Conservation (phyloP, 331 rosid genomes). For the Stylosanthes scabra region DNA sequence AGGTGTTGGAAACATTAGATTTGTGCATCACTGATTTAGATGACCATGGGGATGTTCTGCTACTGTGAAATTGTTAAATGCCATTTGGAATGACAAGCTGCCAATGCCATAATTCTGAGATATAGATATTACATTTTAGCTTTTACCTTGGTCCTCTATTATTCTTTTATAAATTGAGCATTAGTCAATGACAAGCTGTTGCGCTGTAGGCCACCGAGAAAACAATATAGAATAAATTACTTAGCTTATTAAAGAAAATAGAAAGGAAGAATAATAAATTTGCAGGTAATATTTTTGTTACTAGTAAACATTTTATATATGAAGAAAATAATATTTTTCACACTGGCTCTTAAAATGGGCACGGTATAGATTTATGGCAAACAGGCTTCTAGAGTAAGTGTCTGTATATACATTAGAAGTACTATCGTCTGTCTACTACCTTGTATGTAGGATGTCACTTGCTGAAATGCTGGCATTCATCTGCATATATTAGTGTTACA, state of each 20-base stretch:
- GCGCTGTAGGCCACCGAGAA: conserved; percentile 1
- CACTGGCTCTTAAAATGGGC: background rate
- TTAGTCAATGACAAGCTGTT: background rate
- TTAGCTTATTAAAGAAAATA: background rate
- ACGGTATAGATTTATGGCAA: background rate
- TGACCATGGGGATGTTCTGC: background rate
- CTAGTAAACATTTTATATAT: background rate
- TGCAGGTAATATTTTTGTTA: background rate
- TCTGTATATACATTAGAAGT: too few species aligned
- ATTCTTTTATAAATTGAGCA: background rate
- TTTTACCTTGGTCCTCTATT: background rate
- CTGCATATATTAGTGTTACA: conserved; percentile 33
- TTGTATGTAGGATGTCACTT: conserved; percentile 1
- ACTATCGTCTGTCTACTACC: too few species aligned
- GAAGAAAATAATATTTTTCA: background rate
- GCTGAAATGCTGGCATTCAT: conserved; percentile 15
- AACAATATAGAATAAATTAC: background rate
- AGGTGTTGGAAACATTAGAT: background rate
- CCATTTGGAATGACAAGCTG: background rate
- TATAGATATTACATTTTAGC: background rate
- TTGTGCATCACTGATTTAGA: conserved; percentile 6
- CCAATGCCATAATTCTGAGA: background rate
- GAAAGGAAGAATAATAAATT: background rate
- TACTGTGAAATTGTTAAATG: background rate
- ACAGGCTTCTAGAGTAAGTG: background rate